phyloP scores from a whole-genome alignment of 116 monocot species.

The Papilionanthe hybrid region DNA sequence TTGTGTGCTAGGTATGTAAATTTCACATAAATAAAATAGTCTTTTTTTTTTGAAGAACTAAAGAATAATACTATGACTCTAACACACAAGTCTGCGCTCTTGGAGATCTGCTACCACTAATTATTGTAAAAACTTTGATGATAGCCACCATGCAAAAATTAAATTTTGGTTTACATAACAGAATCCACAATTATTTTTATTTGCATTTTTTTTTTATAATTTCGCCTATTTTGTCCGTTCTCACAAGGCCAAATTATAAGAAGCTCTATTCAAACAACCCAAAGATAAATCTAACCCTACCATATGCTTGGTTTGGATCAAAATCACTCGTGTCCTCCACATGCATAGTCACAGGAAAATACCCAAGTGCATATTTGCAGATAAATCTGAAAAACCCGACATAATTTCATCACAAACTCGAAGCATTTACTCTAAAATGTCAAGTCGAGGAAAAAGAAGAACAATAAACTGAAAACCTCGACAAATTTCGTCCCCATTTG shows the following conservation, averaged over 20 bases:
- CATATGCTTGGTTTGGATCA: slow-evolving; percentile 74
- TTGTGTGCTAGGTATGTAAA: no score
- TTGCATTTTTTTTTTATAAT: no score
- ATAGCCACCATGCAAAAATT: no score
- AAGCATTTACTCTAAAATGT: background rate
- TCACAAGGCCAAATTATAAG: background rate
- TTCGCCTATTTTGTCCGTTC: no score
- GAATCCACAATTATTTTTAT: no score
- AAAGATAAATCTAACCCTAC: slow-evolving; percentile 30
- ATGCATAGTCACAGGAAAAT: slow-evolving; percentile 84
- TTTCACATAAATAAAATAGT: no score
- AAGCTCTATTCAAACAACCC: background rate
- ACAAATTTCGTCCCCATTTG: slow-evolving; percentile 42
- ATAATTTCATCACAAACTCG: slow-evolving; percentile 8
- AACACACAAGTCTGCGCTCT: no score
- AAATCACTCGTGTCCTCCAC: slow-evolving; percentile 73
- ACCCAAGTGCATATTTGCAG: slow-evolving; percentile 66
- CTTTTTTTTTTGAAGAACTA: no score
- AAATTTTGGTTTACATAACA: no score
- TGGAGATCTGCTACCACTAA: no score
- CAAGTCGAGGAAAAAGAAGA: background rate
- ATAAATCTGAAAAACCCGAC: slow-evolving; percentile 42
- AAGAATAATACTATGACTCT: no score
- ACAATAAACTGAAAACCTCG: slow-evolving; percentile 32
- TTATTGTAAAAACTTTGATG: no score